Evolutionary conservation across 495 filamentous ascomycete species (phyloP).

Genomic region (Podospora pseudocomata): DNA sequence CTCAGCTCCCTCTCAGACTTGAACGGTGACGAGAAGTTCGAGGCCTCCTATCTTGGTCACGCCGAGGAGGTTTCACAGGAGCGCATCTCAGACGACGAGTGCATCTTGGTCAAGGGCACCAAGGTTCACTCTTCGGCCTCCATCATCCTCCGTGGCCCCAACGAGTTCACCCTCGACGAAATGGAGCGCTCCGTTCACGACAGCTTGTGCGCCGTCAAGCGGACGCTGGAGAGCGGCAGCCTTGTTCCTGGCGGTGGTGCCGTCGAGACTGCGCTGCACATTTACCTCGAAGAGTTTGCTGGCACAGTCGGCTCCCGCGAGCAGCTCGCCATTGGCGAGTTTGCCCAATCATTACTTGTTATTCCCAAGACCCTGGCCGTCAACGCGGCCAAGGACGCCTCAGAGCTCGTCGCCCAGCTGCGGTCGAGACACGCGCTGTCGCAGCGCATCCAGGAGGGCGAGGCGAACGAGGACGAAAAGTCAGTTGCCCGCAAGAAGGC

Average conservation of each 20-base stretch:
- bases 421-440: slow-evolving; percentile 91
- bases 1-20: slow-evolving; percentile 90
- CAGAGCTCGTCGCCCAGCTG: slow-evolving; percentile 91
- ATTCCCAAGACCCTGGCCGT: slow-evolving; percentile 96
- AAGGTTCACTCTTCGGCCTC: slow-evolving; percentile 91
- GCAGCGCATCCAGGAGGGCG: slow-evolving; percentile 79
- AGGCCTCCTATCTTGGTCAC: slow-evolving; percentile 77
- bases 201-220: slow-evolving; percentile 93
- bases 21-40: slow-evolving; percentile 97
- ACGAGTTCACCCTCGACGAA: slow-evolving; percentile 96
- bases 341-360: slow-evolving; percentile 87
- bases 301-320: slow-evolving; percentile 95
- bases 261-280: slow-evolving; percentile 97
- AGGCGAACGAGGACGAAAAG: slow-evolving; percentile 82
- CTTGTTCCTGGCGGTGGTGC: slow-evolving; percentile 96
- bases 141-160: slow-evolving; percentile 92
- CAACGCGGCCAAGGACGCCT: slow-evolving; percentile 94
- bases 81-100: slow-evolving; percentile 97
- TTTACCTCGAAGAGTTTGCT: slow-evolving; percentile 99
- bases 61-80: slow-evolving; percentile 96
- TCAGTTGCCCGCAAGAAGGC: slow-evolving; percentile 85
- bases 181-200: slow-evolving; percentile 99
- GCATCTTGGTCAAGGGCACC: slow-evolving; percentile 93
- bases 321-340: slow-evolving; percentile 97
- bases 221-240: slow-evolving; percentile 92